phyloP scores from a whole-genome alignment of 176 grass and related monocot species.

The Areca catechu region DNA sequence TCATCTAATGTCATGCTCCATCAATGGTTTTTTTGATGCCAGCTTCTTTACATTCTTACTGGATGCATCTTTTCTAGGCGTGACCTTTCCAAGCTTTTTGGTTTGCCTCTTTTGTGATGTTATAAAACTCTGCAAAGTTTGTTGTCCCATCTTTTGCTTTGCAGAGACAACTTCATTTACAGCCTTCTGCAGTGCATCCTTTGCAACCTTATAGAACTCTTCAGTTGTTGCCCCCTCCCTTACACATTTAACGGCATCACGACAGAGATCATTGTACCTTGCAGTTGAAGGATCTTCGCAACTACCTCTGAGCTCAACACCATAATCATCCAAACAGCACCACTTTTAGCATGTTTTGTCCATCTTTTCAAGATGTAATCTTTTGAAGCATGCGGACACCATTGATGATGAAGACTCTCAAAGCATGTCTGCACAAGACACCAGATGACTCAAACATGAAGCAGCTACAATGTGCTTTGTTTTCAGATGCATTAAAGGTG shows the following conservation, averaged over 20 bases:
- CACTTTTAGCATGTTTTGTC: slow-evolving; percentile 84
- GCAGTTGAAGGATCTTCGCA: slow-evolving; percentile 36
- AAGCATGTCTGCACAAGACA: slow-evolving; percentile 79
- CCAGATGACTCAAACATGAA: slow-evolving; percentile 78
- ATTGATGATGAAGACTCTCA: slow-evolving; percentile 73
- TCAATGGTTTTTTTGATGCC: slow-evolving; percentile 36
- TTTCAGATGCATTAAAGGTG: slow-evolving; percentile 41
- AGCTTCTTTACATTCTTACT: slow-evolving; percentile 52
- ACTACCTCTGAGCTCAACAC: slow-evolving; percentile 49
- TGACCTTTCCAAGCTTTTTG: slow-evolving; percentile 41
- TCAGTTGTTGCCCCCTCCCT: slow-evolving; percentile 65
- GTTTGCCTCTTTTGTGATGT: slow-evolving; percentile 37
- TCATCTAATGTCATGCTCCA: slow-evolving; percentile 63
- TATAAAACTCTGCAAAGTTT: slow-evolving; percentile 28
- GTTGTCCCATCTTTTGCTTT: slow-evolving; percentile 35
- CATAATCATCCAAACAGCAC: slow-evolving; percentile 36
- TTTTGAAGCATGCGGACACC: slow-evolving; percentile 54
- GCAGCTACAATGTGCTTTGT: slow-evolving; percentile 56
- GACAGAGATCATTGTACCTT: slow-evolving; percentile 59
- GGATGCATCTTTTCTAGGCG: slow-evolving; percentile 21
- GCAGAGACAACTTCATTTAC: slow-evolving; percentile 47
- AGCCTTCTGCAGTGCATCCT: slow-evolving; percentile 64
- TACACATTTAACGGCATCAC: slow-evolving; percentile 55
- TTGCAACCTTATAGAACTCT: slow-evolving; percentile 69
- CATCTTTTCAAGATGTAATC: slow-evolving; percentile 86